Conservation (phyloP, 2,329 filamentous ascomycete genomes). For the Botrytis fabae region DNA sequence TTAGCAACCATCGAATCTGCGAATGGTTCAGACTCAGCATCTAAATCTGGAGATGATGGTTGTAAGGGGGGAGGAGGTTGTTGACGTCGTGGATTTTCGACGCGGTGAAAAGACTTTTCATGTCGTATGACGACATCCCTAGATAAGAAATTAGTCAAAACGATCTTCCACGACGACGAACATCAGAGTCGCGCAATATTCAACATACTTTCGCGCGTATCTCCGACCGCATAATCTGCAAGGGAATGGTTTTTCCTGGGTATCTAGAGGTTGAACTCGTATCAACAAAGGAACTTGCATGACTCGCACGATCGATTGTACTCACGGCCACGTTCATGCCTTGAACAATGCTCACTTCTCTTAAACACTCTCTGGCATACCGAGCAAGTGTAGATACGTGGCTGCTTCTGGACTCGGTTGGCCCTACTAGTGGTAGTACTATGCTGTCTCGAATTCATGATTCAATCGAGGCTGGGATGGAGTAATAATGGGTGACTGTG, state of each 20-base stretch:
- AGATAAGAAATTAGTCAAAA: neutral
- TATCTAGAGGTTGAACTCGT: slow-evolving; percentile 13
- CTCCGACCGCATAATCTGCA: slow-evolving; percentile 21
- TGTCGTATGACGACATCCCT: slow-evolving; percentile 25
- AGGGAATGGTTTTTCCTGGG: slow-evolving; percentile 24
- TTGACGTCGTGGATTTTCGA: slow-evolving; percentile 23
- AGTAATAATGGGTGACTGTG: neutral
- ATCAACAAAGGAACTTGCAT: slow-evolving; percentile 18
- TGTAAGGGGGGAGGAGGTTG: slow-evolving; percentile 17
- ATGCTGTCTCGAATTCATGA: slow-evolving; percentile 23
- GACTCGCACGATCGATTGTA: slow-evolving; percentile 9
- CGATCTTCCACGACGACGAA: neutral
- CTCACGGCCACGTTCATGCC: slow-evolving; percentile 24
- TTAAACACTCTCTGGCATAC: slow-evolving; percentile 20
- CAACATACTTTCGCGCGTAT: slow-evolving; percentile 25
- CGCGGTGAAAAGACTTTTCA: slow-evolving; percentile 25
- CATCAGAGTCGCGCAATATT: neutral
- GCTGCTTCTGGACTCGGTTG: slow-evolving; percentile 18
- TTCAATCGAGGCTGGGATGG: slow-evolving; percentile 2
- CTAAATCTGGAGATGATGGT: slow-evolving; percentile 18
- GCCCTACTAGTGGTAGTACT: slow-evolving; percentile 16
- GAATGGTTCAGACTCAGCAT: slow-evolving; percentile 12
- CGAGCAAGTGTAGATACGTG: slow-evolving; percentile 24
- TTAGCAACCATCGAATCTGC: slow-evolving; percentile 16
- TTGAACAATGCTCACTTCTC: slow-evolving; percentile 25